phyloP scores from a whole-genome alignment of 345 rosid species.

The Capsella bursapastoris region DNA sequence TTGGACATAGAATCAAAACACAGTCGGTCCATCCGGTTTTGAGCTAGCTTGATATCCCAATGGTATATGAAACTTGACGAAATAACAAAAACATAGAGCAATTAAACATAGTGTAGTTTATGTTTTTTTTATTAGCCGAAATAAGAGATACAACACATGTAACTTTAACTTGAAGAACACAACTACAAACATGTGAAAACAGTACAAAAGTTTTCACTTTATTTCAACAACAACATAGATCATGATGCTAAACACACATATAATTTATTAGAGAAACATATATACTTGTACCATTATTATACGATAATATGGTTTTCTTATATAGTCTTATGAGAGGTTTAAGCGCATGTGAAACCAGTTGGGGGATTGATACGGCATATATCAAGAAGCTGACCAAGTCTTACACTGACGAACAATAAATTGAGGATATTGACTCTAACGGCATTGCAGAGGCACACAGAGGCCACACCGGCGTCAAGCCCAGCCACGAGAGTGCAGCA shows the following conservation, averaged over 20 bases:
- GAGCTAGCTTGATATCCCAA: background rate
- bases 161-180: background rate
- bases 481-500: conserved; percentile 10
- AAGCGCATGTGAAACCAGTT: background rate
- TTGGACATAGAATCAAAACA: too few species aligned
- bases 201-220: background rate
- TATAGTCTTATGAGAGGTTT: background rate
- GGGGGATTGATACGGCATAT: background rate
- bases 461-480: background rate
- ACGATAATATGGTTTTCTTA: background rate
- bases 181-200: background rate
- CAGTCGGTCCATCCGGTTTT: background rate
- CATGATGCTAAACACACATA: too few species aligned
- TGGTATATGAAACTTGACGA: background rate
- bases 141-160: background rate
- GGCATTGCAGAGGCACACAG: conserved; percentile 13
- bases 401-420: background rate
- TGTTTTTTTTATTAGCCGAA: background rate
- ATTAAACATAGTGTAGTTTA: background rate
- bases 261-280: background rate
- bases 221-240: background rate
- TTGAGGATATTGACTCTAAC: background rate
- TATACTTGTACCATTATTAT: background rate
- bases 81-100: background rate
- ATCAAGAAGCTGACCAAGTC: background rate